Conservation (phyloP, 2,329 filamentous ascomycete species). For the Monosporascus sp. region DNA sequence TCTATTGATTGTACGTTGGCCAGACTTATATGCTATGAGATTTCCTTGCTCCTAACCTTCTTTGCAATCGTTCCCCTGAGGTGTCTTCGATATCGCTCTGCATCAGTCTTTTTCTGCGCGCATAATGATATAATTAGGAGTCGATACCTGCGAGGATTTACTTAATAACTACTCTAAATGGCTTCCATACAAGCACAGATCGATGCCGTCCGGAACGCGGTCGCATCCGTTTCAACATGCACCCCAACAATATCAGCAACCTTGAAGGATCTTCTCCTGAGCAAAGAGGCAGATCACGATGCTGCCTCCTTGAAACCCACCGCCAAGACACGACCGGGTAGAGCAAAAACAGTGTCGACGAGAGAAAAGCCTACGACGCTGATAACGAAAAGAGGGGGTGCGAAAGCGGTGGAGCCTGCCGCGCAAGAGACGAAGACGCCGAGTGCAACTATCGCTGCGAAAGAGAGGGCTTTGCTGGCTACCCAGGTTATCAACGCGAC, state of each 20-base stretch:
- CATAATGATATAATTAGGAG: constrained; percentile 25
- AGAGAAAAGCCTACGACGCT: constrained; percentile 13
- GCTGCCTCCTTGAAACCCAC: constrained; percentile 14
- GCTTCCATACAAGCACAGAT: constrained; percentile 37
- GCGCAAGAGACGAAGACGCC: constrained; percentile 24
- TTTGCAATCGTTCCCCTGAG: constrained; percentile 1
- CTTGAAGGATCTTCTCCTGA: constrained; percentile 41
- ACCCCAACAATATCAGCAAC: constrained; percentile 43
- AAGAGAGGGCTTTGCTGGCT: constrained; percentile 62
- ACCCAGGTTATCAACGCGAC: constrained; percentile 68
- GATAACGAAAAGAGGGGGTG: constrained; percentile 3
- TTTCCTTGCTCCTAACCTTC: constrained; percentile 11
- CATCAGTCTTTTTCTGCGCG: constrained; percentile 11
- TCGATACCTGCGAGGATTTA: constrained; percentile 11
- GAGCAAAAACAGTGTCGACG: constrained; percentile 16
- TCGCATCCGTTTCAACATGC: constrained; percentile 49
- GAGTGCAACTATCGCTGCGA: constrained; percentile 41
- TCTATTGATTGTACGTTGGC: neutral
- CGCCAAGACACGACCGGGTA: constrained; percentile 27
- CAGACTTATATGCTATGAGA: constrained; percentile 7
- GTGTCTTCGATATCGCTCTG: constrained; percentile 13
- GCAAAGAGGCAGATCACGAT: constrained; percentile 24
- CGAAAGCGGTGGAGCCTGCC: constrained; percentile 9
- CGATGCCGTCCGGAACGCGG: constrained; percentile 49
- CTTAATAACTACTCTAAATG: constrained; percentile 28